Base-by-base conservation (phyloP, 768 basidiomycete species). In the Suillus weaverae region DNA sequence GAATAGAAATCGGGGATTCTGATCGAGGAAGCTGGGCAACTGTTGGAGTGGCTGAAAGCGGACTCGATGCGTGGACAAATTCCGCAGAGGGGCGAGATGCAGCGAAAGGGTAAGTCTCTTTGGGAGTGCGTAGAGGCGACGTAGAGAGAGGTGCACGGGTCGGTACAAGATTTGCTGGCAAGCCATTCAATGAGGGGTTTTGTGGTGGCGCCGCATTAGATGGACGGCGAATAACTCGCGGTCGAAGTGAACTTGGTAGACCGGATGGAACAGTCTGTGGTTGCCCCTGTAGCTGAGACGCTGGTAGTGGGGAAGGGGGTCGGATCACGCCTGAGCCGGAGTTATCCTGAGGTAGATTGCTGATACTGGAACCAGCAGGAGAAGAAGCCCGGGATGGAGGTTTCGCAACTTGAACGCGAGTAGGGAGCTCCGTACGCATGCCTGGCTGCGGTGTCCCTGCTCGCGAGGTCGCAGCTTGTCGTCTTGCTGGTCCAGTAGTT, bases 381-480 rank as follows among this genome's bases (percentile, higher is more conserved):
- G 82, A 81, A n/a, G 80, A 70, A 22, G 81, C 70, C 54, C 82
- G 78, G 5, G 81, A 77, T 26, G 76, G 68, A 32, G 68, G n/a
- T 53, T 48, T 68, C 69, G 67, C 8, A 59, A 76, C 54, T 66
- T 72, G 74, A 53, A 77, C 59, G 22, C 70, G 69, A 32, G 69
- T 64, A 22, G 72, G 65, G 26, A 70, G 67, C 14, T 71, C 63
- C 5, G 72, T 61, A 33, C 39, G 26, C 41, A 59, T 41, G 18
- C 39, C 57, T 20, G 39, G 30, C 39, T 30, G 57, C 32, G 39
- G 41, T 41, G 57, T 26, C 26, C 30, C 57, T 26, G 69, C 6
- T 63, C 70, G 64, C 39, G 63, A 59, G 39, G 39, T 36, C 11
- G 46, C 53, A n/a, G 65, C 53, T 38, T 60, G 64, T 18, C 44